Evolutionary conservation across 2,329 filamentous ascomycete genomes (phyloP).

Genomic region (Coniochaeta sp.): DNA sequence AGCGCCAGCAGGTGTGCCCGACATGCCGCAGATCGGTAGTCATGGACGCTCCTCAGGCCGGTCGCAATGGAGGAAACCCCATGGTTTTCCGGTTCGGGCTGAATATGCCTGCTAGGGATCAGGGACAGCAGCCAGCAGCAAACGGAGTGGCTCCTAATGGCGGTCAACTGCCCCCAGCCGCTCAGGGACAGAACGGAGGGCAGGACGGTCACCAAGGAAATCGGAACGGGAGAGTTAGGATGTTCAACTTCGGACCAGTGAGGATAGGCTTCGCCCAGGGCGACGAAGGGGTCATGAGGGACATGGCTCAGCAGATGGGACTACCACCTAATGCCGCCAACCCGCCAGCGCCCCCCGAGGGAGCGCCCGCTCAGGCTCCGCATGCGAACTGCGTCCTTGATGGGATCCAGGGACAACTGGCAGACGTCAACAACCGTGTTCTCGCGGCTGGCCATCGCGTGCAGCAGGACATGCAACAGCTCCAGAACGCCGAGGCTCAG

Average conservation of each 20-base stretch:
- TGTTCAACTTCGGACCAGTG: conserved; percentile 58
- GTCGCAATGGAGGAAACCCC: conserved; percentile 27
- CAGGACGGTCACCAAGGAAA: conserved; percentile 20
- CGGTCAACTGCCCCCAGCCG: conserved; percentile 16
- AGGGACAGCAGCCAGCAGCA: conserved; percentile 19
- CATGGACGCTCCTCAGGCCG: conserved; percentile 35
- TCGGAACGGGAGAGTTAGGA: conserved; percentile 24
- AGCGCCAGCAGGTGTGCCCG: conserved; percentile 93
- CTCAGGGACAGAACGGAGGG: conserved; percentile 21
- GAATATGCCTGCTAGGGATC: conserved; percentile 23
- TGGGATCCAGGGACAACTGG: conserved; percentile 52
- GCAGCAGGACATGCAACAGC: conserved; percentile 55
- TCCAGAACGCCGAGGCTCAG: conserved; percentile 61
- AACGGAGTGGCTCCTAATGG: conserved; percentile 19
- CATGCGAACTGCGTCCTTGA: conserved; percentile 16
- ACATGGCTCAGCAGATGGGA: conserved; percentile 59
- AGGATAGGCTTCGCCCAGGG: conserved; percentile 71
- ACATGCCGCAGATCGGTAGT: conserved; percentile 86
- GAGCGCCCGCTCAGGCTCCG: conserved; percentile 9
- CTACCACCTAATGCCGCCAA: conserved; percentile 27
- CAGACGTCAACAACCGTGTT: conserved; percentile 61
- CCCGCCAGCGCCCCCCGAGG: conserved; percentile 8
- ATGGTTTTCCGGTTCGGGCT: conserved; percentile 25
- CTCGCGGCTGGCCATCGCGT: conserved; percentile 51
- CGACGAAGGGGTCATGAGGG: conserved; percentile 54